Percentiles rank a stretch among this genome's conserved stretches.
Evolutionary conservation across 257 asterid genomes (phyloP).

Genomic region (Coffea canephora): DNA sequence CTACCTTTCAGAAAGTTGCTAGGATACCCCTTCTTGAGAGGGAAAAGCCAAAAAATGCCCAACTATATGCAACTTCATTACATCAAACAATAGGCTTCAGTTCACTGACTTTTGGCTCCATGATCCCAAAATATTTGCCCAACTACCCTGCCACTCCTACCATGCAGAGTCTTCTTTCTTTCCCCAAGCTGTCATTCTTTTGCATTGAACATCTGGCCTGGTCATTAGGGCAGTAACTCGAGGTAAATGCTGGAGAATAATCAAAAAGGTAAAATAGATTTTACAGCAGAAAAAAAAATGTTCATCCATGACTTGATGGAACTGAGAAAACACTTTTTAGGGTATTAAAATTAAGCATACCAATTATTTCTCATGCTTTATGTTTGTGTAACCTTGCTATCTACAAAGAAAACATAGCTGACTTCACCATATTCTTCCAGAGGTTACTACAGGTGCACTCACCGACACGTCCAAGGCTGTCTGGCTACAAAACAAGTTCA

Average conservation of each 20-base stretch:
- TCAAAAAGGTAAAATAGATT: neutral
- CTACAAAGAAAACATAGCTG: neutral
- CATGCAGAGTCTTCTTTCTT: neutral
- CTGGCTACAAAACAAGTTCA: slow-evolving; percentile 50
- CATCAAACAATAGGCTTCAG: neutral
- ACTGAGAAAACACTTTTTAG: neutral
- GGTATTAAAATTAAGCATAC: neutral
- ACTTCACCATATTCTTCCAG: slow-evolving; percentile 23
- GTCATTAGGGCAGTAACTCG: neutral
- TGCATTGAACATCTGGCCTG: neutral
- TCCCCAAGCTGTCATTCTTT: neutral
- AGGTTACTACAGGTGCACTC: slow-evolving; percentile 48
- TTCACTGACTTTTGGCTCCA: neutral
- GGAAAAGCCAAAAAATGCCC: neutral
- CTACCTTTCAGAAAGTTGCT: neutral
- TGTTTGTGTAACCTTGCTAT: neutral
- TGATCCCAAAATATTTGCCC: neutral
- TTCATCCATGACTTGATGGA: neutral
- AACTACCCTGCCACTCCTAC: neutral
- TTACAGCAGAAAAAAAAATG: neutral
- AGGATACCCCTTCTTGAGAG: neutral
- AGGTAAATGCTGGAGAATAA: neutral
- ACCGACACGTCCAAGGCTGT: slow-evolving; percentile 44
- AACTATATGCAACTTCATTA: neutral
- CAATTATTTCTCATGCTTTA: neutral